Evolutionary conservation across 345 rosid genomes (phyloP).

Genomic region (Trapa bicornis): DNA sequence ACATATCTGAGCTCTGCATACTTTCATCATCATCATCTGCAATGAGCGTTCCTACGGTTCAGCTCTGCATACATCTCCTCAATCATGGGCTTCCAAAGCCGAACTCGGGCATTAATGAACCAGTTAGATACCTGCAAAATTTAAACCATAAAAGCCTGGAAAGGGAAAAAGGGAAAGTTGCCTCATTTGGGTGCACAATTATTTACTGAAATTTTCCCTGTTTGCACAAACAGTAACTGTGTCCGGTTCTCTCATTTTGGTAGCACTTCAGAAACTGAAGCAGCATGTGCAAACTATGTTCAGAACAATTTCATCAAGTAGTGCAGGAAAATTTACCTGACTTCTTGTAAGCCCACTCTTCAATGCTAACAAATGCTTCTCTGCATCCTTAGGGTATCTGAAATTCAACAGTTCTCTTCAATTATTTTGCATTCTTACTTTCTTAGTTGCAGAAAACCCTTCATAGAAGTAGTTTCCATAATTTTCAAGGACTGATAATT

Average conservation of each 20-base stretch:
- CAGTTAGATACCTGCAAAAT: conserved; percentile 75
- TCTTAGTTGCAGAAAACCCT: not conserved
- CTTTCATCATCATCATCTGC: conserved; percentile 21
- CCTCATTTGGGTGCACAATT: too few relatives aligned
- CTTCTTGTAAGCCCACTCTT: conserved; percentile 82
- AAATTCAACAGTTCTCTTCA: not conserved
- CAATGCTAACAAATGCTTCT: conserved; percentile 87
- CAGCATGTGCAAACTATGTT: not conserved
- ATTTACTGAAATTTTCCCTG: too few relatives aligned
- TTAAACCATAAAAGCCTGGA: not conserved
- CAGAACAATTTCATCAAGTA: too few relatives aligned
- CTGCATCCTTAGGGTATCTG: conserved; percentile 94
- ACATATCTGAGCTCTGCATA: not conserved
- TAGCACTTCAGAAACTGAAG: not conserved
- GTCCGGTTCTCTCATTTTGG: not conserved
- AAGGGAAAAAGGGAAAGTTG: not conserved
- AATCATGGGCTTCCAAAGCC: conserved; percentile 97
- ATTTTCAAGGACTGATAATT: too few relatives aligned
- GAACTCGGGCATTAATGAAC: conserved; percentile 95
- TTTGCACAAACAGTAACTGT: too few relatives aligned
- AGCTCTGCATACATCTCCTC: conserved; percentile 90
- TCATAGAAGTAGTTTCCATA: not conserved
- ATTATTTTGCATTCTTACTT: not conserved
- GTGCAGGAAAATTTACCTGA: conserved; percentile 37
- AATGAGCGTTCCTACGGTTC: conserved; percentile 45